Evolutionary conservation across 805 yeast genomes (phyloP).

Genomic region (Jamesozyma jinghongensis): DNA sequence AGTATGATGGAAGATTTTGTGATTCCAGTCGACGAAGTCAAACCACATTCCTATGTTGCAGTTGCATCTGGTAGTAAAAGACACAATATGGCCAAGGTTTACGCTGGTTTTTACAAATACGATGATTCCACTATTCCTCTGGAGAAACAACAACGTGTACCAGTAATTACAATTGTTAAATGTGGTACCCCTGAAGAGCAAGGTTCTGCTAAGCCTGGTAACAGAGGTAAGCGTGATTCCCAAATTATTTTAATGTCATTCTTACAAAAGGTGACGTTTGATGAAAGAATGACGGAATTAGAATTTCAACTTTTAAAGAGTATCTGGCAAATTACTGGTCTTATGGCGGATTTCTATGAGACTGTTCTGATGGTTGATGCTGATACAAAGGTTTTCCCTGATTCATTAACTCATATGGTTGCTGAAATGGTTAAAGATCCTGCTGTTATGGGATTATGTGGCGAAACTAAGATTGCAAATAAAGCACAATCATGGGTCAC

Average conservation of each 20-base stretch:
- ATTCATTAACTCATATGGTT: conserved; percentile 79
- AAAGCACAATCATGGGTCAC: conserved; percentile 82
- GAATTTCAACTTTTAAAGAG: conserved; percentile 68
- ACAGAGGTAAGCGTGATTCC: conserved; percentile 93
- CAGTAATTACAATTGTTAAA: conserved; percentile 68
- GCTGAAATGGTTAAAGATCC: conserved; percentile 88
- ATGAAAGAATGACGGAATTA: conserved; percentile 88
- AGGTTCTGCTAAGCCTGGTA: conserved; percentile 70
- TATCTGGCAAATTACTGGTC: conserved; percentile 77
- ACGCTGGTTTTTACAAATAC: conserved; percentile 88
- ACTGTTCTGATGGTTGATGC: conserved; percentile 89
- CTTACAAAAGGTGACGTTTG: conserved; percentile 76
- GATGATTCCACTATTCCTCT: conserved; percentile 63
- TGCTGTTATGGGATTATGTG: conserved; percentile 83
- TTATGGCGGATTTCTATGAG: conserved; percentile 77
- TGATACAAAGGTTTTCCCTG: conserved; percentile 82
- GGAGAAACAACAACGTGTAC: conserved; percentile 80
- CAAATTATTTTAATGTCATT: conserved; percentile 87
- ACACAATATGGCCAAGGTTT: conserved; percentile 96
- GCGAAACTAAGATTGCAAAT: conserved; percentile 87
- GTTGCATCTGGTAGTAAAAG: conserved; percentile 91
- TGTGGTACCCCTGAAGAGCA: conserved; percentile 83
- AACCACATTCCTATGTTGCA: conserved; percentile 83
- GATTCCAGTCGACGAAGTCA: conserved; percentile 62
- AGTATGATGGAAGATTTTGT: conserved; percentile 78